Conservation (phyloP, 2,329 filamentous ascomycete species). For the Aspergillus niger region DNA sequence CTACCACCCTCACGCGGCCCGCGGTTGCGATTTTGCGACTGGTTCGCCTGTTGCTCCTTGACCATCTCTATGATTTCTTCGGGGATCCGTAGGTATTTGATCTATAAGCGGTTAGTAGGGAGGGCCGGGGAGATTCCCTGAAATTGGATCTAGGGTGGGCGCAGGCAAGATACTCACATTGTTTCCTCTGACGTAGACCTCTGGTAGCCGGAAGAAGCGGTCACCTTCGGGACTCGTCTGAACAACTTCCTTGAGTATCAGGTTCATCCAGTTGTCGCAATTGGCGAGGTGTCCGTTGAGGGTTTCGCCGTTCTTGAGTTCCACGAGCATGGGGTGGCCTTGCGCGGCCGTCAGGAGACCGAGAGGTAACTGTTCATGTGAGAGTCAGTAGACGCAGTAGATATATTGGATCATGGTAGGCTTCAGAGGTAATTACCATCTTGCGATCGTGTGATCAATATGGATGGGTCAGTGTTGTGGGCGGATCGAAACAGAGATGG, state of each 20-base stretch:
- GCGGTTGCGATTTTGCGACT: slow-evolving; percentile 49
- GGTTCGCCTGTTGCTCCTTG: slow-evolving; percentile 84
- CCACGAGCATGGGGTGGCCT: slow-evolving; percentile 96
- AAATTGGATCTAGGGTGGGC: not conserved
- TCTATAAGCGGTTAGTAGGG: slow-evolving; percentile 56
- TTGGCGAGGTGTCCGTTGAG: slow-evolving; percentile 93
- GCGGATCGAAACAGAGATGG: not conserved
- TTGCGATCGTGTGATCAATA: not conserved
- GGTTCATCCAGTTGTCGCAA: slow-evolving; percentile 99
- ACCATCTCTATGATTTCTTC: slow-evolving; percentile 95
- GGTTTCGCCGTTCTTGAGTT: slow-evolving; percentile 96
- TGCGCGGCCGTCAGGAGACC: slow-evolving; percentile 93
- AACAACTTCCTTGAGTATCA: slow-evolving; percentile 94
- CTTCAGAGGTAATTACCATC: not conserved
- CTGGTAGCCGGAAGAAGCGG: slow-evolving; percentile 86
- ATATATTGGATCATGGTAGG: not conserved
- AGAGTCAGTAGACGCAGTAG: not conserved
- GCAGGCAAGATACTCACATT: slow-evolving; percentile 65
- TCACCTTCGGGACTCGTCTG: slow-evolving; percentile 95
- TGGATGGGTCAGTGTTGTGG: not conserved
- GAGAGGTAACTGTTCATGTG: slow-evolving; percentile 57
- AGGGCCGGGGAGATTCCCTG: not conserved
- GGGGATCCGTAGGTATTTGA: slow-evolving; percentile 95
- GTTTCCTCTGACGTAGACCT: slow-evolving; percentile 96
- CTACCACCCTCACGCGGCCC: slow-evolving; percentile 41